Evolutionary conservation across 2,329 filamentous ascomycete genomes (phyloP).

Genomic region (Ploettnerulaceae sp.): DNA sequence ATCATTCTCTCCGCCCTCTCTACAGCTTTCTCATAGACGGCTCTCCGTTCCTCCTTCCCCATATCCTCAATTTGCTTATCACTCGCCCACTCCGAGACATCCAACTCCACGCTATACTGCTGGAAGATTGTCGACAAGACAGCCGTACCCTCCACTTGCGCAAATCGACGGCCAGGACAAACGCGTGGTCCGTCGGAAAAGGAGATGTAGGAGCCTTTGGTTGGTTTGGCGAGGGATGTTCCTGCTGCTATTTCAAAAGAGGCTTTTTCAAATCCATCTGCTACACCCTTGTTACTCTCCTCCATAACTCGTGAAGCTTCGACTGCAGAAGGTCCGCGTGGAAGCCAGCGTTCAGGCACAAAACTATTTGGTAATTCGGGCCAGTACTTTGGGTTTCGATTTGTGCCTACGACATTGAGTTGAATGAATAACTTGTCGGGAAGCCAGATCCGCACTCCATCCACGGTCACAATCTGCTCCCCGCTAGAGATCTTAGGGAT

Average conservation of each 20-base stretch:
- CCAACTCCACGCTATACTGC: constrained; percentile 29
- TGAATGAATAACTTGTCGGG: constrained; percentile 38
- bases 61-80: constrained; percentile 28
- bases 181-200: constrained; percentile 19
- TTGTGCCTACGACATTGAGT: constrained; percentile 40
- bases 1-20: constrained; percentile 20
- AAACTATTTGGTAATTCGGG: constrained; percentile 40
- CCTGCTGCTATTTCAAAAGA: background rate
- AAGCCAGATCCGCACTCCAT: constrained; percentile 16
- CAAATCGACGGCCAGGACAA: constrained; percentile 24
- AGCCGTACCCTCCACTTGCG: constrained; percentile 25
- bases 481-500: constrained; percentile 46
- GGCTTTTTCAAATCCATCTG: constrained; percentile 13
- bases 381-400: constrained; percentile 54
- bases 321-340: constrained; percentile 35
- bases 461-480: constrained; percentile 16
- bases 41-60: constrained; percentile 19
- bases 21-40: constrained; percentile 25
- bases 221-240: constrained; percentile 3
- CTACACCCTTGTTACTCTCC: background rate
- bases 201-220: constrained; percentile 13
- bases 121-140: constrained; percentile 29
- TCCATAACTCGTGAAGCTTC: background rate
- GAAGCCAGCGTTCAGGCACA: constrained; percentile 52
- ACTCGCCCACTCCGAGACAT: constrained; percentile 28